Conservation (phyloP, 1,284 basidiomycete genomes). For the Limonomyces culmigenus region DNA sequence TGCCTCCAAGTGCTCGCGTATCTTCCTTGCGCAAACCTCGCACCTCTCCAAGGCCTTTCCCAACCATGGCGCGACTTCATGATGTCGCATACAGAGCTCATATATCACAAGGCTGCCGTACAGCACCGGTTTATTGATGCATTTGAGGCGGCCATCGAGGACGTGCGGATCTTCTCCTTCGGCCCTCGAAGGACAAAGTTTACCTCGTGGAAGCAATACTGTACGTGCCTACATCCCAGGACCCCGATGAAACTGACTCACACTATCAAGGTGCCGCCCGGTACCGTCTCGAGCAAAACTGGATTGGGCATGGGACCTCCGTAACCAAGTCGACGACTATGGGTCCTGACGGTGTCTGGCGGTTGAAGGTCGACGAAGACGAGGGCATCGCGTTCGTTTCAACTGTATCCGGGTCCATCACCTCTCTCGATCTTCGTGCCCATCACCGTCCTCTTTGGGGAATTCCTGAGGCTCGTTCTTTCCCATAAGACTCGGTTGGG, state of each 20-base stretch:
- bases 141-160: too few relatives aligned
- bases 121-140: not conserved
- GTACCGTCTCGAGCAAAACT: conserved; percentile 28
- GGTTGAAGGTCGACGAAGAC: conserved; percentile 56
- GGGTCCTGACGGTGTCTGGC: conserved; percentile 30
- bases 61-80: not conserved
- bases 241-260: not conserved
- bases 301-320: conserved; percentile 33
- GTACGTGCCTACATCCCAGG: not conserved
- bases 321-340: conserved; percentile 9
- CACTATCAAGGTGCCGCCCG: conserved; percentile 9
- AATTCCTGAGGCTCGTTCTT: conserved; percentile 23
- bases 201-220: not conserved
- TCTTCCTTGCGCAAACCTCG: too few relatives aligned
- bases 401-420: conserved; percentile 30
- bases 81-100: not conserved
- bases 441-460: conserved; percentile 33
- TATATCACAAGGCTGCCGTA: not conserved
- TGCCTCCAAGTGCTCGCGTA: too few relatives aligned
- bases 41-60: too few relatives aligned
- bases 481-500: not conserved
- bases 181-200: not conserved
- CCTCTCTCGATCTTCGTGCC: conserved; percentile 32
- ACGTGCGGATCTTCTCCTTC: not conserved
- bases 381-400: conserved; percentile 41